These are phyloP conservation scores for Agaricus sinodeliciosus DNA, from an alignment of 768 basidiomycete species.

Conservation along the genomic window DNA sequence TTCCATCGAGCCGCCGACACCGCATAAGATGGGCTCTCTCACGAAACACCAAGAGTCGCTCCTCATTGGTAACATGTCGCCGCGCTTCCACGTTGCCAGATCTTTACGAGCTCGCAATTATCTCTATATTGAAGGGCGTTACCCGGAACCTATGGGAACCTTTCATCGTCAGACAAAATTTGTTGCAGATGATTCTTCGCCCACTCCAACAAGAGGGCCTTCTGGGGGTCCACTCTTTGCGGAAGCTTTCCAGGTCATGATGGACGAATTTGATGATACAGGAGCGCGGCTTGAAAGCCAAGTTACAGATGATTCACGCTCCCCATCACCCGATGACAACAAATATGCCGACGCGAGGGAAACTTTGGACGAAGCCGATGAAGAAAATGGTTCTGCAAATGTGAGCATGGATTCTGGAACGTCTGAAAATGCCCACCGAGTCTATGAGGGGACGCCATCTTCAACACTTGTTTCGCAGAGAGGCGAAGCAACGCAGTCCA, in stretches of 20 bases:
- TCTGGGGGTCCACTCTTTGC: conserved; percentile 1
- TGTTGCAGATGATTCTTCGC: background rate
- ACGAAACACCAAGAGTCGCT: conserved; percentile 9
- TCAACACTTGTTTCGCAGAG: conserved; percentile 3
- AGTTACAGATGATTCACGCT: conserved; percentile 1
- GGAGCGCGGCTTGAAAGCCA: background rate
- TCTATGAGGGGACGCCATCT: conserved; percentile 8
- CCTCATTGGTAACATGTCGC: conserved; percentile 11
- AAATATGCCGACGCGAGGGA: conserved; percentile 6
- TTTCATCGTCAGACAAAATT: background rate
- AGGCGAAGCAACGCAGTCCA: conserved; percentile 16
- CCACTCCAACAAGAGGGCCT: conserved; percentile 1
- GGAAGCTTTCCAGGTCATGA: conserved; percentile 6
- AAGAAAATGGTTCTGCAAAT: background rate
- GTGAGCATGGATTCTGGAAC: background rate
- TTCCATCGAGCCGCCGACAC: conserved; percentile 37
- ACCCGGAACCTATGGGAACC: background rate
- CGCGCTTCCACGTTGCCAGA: conserved; percentile 15
- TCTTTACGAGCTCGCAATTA: conserved; percentile 53
- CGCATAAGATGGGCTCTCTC: conserved; percentile 19
- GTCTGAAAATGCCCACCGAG: conserved; percentile 1
- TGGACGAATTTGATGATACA: conserved; percentile 7
- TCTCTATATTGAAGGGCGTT: conserved; percentile 34
- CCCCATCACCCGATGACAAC: conserved; percentile 7
- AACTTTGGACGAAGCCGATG: conserved; percentile 3